Conservation (phyloP, 2,329 filamentous ascomycete species). For the Penicillium italicum region DNA sequence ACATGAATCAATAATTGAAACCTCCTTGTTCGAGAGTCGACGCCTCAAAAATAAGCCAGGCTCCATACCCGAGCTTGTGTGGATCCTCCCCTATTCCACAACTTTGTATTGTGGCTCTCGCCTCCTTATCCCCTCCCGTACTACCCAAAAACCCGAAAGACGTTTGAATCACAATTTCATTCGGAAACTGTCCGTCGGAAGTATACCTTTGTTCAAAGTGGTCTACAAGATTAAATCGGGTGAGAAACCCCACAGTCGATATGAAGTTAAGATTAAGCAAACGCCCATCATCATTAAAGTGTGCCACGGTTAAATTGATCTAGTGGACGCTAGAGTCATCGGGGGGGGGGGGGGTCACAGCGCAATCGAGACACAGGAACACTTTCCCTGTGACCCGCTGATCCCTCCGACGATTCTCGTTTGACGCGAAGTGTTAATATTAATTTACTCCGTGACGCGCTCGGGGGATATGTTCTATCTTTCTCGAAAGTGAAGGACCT, state of each 20-base stretch:
- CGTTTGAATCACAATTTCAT: slow-evolving; percentile 2
- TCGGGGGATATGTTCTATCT: background rate
- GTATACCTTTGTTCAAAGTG: background rate
- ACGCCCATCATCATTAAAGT: slow-evolving; percentile 24
- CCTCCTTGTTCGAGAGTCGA: slow-evolving; percentile 11
- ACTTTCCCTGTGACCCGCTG: too few relatives aligned
- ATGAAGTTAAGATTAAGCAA: slow-evolving; percentile 6
- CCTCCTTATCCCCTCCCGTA: background rate
- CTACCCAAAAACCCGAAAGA: background rate
- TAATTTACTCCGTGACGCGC: background rate
- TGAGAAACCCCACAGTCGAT: slow-evolving; percentile 8
- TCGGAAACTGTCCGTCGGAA: slow-evolving; percentile 3
- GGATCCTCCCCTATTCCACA: slow-evolving; percentile 20
- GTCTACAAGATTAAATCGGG: background rate
- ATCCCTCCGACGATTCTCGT: too few relatives aligned
- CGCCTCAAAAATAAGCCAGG: slow-evolving; percentile 6
- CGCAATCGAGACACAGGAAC: too few relatives aligned
- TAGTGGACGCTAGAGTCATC: slow-evolving; percentile 23
- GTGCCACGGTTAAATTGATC: slow-evolving; percentile 23
- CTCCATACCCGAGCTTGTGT: slow-evolving; percentile 22
- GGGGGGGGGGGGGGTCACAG: too few relatives aligned
- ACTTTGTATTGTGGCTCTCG: slow-evolving; percentile 11
- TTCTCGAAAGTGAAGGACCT: background rate
- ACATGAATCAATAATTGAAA: slow-evolving; percentile 18
- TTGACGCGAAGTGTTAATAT: slow-evolving; percentile 2